Base-by-base conservation (phyloP, 257 asterid genomes). In the Galeopsis tetrahit region DNA sequence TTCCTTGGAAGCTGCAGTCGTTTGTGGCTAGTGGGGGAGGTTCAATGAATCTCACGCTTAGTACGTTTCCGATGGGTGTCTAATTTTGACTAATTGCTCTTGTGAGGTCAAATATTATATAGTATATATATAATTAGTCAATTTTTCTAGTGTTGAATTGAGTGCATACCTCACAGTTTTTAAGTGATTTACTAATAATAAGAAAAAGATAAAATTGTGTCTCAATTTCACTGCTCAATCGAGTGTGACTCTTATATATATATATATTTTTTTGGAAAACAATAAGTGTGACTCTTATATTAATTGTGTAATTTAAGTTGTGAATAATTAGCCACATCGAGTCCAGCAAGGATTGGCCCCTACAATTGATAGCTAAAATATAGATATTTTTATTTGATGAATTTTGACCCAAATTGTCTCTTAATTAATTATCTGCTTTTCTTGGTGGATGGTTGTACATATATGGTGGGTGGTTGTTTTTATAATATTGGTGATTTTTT, bases 1-100 rank as follows among this genome's bases (percentile, higher is more conserved):
- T 49, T 14, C 5, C 28, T 48, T 48, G 21, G 13, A 48, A 49
- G 56, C 62, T 70, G 80, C 69, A 59, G 63, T 48, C 8, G 33
- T 28, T 28, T 59, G 34, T 69, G 75, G 71, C 1, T 21, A 42
- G 43, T n/a, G 55, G 59, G 21, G 62, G 68, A 15, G 53, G 60
- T 14, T 8, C 74, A 63, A 80, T 75, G 83, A 68, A 78, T 62
- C 78, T 78, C 73, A 71, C 82, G 70, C 79, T 66, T 75, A 3
- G 42, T 67, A 9, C 32, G 21, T 79, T 32, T 36, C 62, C 8
- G 15, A 34, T 21, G 68, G 79, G 52, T 34, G 73, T 6, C 53
- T 71, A 44, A 55, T 66, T 75, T 81, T 75, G 74, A 56, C 79
- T 46, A 38, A 53, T 6, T 4, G 17, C 21, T 36, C 10, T 39